Evolutionary conservation across 345 rosid species (phyloP), one percentile per base, ranked within the genome.

Genomic region (Populus pruinosa): DNA sequence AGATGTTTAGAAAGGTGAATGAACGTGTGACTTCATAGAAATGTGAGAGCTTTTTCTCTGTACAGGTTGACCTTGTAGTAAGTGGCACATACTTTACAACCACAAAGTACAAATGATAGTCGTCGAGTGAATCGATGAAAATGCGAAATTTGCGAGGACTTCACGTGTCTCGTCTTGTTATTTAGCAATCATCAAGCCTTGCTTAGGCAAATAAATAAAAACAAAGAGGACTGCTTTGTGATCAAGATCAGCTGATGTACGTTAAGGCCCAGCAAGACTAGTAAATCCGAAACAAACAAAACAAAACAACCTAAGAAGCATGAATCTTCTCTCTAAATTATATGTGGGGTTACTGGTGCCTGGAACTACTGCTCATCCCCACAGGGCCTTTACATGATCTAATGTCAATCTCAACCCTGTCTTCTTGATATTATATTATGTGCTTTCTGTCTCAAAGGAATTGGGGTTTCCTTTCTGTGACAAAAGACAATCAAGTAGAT

Each of bases 41-140:
- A 84, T 71, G 50, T 25, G 79, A 62, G 53, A 38, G 74, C 69
- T 70, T 53, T 20, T 41, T 41, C 36, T 25, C 59, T 17, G 31
- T 21, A 13, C 1, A 67, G 59, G 78, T 83, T 82, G 82, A 79
- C 81, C 75, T 33, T 69, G 56, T 73, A 76, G 62, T 39, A 63
- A 12, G 83, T 74, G 73, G 76, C 77, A 47, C 47, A 74, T 55
- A 77, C 23, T 71, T 55, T 73, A 66, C 86, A 86, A 75, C 47
- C 67, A 78, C 83, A 81, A 84, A 82, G 75, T 85, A 84, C 88
- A 84, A 85, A 76, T 44, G 82, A 82, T 79, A 87, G 83, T 80
- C 78, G 87, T 80, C 73, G 82, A 78, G 78, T 80, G 84, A 84
- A 86, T 83, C 68, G 82, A 89, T 80, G 84, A 76, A 85, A 70